These are phyloP conservation scores for Trichoderma sp. DNA, from an alignment of 2,329 filamentous ascomycete genomes.

Conservation along the genomic window DNA sequence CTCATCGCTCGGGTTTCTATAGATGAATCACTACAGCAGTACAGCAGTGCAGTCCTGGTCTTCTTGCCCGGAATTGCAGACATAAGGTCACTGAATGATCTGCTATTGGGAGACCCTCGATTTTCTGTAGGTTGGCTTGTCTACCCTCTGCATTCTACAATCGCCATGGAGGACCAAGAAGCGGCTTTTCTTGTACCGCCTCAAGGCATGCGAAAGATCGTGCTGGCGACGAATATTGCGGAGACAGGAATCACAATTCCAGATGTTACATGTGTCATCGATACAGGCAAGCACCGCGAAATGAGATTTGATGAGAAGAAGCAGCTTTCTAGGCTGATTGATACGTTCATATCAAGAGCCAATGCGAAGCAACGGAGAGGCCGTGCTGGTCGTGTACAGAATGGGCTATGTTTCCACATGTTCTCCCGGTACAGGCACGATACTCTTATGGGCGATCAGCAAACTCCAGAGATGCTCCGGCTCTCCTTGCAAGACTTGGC, in stretches of 20 bases:
- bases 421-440: slow-evolving; percentile 91
- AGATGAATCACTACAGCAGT: slow-evolving; percentile 61
- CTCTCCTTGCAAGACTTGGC: slow-evolving; percentile 92
- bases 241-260: slow-evolving; percentile 99
- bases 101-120: slow-evolving; percentile 70
- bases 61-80: slow-evolving; percentile 95
- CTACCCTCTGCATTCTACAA: slow-evolving; percentile 88
- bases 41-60: slow-evolving; percentile 87
- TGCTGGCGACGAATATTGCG: slow-evolving; percentile 95
- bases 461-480: slow-evolving; percentile 93
- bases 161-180: slow-evolving; percentile 95
- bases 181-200: slow-evolving; percentile 85
- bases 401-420: slow-evolving; percentile 91
- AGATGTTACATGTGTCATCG: slow-evolving; percentile 94
- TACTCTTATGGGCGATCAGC: slow-evolving; percentile 79
- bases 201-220: slow-evolving; percentile 80
- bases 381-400: slow-evolving; percentile 90
- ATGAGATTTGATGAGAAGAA: slow-evolving; percentile 95
- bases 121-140: slow-evolving; percentile 80
- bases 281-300: slow-evolving; percentile 94
- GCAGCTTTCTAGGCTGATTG: slow-evolving; percentile 84
- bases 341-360: slow-evolving; percentile 91
- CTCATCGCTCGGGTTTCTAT: slow-evolving; percentile 74
- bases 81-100: slow-evolving; percentile 82
- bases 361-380: slow-evolving; percentile 95